Conservation (phyloP, 2,329 filamentous ascomycete genomes). For the Botrytis pseudocinerea region DNA sequence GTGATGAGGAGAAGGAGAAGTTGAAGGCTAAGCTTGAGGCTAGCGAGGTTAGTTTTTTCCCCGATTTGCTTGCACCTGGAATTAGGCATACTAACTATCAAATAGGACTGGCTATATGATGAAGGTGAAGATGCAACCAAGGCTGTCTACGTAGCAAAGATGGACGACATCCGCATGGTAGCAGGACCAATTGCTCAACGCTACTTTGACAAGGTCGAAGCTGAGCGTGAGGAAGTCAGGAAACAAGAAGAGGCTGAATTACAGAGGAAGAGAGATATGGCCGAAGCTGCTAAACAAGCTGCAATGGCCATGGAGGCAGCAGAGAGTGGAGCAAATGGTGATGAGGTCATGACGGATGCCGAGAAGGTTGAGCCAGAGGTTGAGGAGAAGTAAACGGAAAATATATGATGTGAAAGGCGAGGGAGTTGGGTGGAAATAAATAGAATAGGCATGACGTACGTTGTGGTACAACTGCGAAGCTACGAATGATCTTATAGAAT, state of each 20-base stretch:
- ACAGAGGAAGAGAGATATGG: slow-evolving; percentile 54
- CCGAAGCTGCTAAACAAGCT: slow-evolving; percentile 48
- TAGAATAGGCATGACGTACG: slow-evolving; percentile 11
- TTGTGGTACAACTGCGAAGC: slow-evolving; percentile 10
- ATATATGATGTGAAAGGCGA: not conserved
- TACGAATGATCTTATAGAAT: slow-evolving; percentile 18
- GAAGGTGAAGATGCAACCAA: slow-evolving; percentile 95
- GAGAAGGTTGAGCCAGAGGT: slow-evolving; percentile 39
- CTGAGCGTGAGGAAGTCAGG: slow-evolving; percentile 75
- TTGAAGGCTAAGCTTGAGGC: slow-evolving; percentile 80
- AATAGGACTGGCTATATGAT: slow-evolving; percentile 95
- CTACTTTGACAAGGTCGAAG: slow-evolving; percentile 91
- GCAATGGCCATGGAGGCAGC: slow-evolving; percentile 44
- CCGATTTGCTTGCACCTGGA: not conserved
- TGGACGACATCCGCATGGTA: slow-evolving; percentile 89
- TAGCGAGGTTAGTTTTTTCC: slow-evolving; percentile 70
- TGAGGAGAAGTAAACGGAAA: slow-evolving; percentile 32
- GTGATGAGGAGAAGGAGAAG: slow-evolving; percentile 87
- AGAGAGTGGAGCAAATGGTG: slow-evolving; percentile 47
- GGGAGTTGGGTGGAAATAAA: slow-evolving; percentile 18
- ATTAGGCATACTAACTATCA: slow-evolving; percentile 30
- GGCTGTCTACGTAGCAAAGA: slow-evolving; percentile 90
- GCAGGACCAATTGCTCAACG: slow-evolving; percentile 91
- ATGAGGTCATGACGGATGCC: slow-evolving; percentile 66
- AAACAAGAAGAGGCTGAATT: slow-evolving; percentile 58